phyloP scores from a whole-genome alignment of 192 early-diverging fungal species.

The Podochytrium sp. region DNA sequence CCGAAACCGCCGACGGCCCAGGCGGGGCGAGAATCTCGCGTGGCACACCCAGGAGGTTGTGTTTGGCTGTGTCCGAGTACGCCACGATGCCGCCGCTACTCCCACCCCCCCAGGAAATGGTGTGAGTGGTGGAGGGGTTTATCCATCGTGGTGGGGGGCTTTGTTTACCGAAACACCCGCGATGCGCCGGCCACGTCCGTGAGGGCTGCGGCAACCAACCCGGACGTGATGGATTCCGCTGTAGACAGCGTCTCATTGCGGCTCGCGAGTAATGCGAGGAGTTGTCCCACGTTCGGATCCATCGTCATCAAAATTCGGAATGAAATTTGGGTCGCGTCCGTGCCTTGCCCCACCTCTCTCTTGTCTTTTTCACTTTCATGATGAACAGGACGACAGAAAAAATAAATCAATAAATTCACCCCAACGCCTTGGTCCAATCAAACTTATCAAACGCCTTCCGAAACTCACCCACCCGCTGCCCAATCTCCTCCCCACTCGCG shows the following conservation, averaged over 20 bases:
- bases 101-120: neutral
- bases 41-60: neutral
- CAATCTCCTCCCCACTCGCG: conserved; percentile 53
- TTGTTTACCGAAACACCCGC: neutral
- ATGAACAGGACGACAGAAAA: neutral
- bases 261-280: neutral
- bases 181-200: conserved; percentile 17
- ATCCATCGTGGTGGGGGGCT: neutral
- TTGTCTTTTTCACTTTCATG: neutral
- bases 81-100: conserved; percentile 23
- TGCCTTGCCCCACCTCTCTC: neutral
- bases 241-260: conserved; percentile 10
- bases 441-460: conserved; percentile 70
- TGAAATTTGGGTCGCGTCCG: no score
- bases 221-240: conserved; percentile 27
- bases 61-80: conserved; percentile 18
- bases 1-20: conserved; percentile 8
- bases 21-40: neutral
- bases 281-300: no score
- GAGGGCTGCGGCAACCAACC: conserved; percentile 15
- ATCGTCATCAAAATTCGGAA: no score
- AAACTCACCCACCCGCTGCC: conserved; percentile 59
- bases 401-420: conserved; percentile 23
- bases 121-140: neutral
- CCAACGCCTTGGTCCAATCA: conserved; percentile 83